Evolutionary conservation across 78 protist genomes (phyloP), one percentile per base, ranked within the genome.

Genomic region (Dictyostelium capitatum): DNA sequence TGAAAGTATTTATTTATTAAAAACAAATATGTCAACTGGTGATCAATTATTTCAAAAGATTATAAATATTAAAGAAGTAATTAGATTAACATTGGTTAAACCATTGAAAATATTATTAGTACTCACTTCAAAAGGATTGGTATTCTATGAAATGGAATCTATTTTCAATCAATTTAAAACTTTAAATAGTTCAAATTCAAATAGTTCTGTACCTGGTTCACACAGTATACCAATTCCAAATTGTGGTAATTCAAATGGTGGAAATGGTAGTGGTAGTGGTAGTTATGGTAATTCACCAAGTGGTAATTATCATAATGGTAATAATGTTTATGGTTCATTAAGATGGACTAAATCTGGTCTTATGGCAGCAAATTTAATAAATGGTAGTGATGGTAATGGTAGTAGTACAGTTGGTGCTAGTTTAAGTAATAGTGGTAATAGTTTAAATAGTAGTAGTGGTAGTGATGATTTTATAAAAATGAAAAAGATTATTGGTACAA

Each of bases 1-100:
- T 1, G 92, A 85, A 25, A 15, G 65, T 2, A 85, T 85, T 43
- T 85, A 74, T 85, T 85, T 85, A 73, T 47, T 73, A 25, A 85
- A 85, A 41, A 15, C 84, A 46, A 85, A 85, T 30, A 59, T 64
- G 25, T 15, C 25, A 0, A 32, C 53, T 9, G 53, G 53, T 41
- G 81, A 72, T 19, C 37, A 72, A 6, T 20, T 57, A 9, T 85
- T 59, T 47, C 92, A 85, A 57, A 72, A 75, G 47, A 70, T 85
- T 20, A 75, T 57, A n/a, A 50, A 30, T 6, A 15, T 85, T 1
- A 85, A 85, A 6, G 92, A 75, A 59, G 83, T 75, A 9, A 74
- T 41, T 17, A 73, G 77, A 59, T 41, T 85, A 20, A 59, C 72
- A 9, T 32, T 85, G 30, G 19, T 85, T 14, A 53, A 53, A 43